Conservation (phyloP, 257 asterid species). For the Plectranthus barbatus region DNA sequence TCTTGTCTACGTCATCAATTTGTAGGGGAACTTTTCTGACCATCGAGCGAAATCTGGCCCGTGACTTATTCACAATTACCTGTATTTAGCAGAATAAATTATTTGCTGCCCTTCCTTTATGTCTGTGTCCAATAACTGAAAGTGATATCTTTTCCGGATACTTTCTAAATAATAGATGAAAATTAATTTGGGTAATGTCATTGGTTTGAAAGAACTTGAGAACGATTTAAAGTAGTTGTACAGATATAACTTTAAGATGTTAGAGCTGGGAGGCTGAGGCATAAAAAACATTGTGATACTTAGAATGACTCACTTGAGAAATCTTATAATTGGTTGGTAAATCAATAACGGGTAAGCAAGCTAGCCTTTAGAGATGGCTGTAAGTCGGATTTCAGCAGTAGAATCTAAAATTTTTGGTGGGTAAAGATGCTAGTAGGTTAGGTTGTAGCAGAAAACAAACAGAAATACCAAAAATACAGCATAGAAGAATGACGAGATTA, state of each 20-base stretch:
- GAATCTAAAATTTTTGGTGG: background rate
- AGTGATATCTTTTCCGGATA: background rate
- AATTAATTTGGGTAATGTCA: background rate
- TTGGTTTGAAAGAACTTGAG: background rate
- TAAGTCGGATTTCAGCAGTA: background rate
- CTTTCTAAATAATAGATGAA: background rate
- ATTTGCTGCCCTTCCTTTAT: background rate
- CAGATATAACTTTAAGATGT: background rate
- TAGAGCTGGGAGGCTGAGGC: background rate
- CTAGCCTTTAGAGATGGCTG: background rate
- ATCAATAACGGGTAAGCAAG: background rate
- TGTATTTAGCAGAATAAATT: constrained; percentile 21
- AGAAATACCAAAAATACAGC: background rate
- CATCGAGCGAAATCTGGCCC: constrained; percentile 67
- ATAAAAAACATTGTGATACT: background rate
- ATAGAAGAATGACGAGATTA: background rate
- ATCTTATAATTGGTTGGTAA: background rate
- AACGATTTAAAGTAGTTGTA: background rate
- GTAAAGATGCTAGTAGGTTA: background rate
- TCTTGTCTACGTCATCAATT: constrained; percentile 56
- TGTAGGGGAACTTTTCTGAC: constrained; percentile 49
- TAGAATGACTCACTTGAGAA: background rate
- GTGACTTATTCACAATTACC: constrained; percentile 89
- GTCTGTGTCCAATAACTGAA: background rate
- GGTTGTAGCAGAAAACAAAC: background rate